phyloP scores from a whole-genome alignment of 1,284 basidiomycete genomes.

The Marasmius oreades region DNA sequence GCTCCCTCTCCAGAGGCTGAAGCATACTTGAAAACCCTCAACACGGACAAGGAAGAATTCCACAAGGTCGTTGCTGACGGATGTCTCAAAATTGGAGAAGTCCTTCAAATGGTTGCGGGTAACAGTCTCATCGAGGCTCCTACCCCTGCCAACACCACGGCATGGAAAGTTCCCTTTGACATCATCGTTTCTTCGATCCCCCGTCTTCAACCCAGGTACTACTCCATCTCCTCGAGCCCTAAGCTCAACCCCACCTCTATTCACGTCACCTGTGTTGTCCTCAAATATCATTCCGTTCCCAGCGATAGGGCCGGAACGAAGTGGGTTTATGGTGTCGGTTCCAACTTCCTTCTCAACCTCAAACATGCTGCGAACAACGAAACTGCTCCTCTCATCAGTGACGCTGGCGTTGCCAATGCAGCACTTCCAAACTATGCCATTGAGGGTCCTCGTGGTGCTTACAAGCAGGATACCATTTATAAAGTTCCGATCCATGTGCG shows the following conservation, averaged over 20 bases:
- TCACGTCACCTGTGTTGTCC: constrained; percentile 93
- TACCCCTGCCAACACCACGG: constrained; percentile 67
- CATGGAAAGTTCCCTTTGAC: constrained; percentile 96
- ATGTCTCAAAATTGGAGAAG: constrained; percentile 87
- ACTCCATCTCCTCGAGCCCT: constrained; percentile 97
- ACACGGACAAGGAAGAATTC: constrained; percentile 87
- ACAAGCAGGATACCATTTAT: constrained; percentile 68
- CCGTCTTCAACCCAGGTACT: constrained; percentile 94
- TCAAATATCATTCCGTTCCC: constrained; percentile 78
- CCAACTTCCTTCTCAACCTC: constrained; percentile 91
- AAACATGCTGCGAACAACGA: constrained; percentile 75
- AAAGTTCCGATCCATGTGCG: constrained; percentile 94
- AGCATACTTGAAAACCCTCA: constrained; percentile 73
- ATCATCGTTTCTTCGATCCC: constrained; percentile 91
- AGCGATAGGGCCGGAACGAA: constrained; percentile 51
- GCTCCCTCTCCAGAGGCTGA: constrained; percentile 82
- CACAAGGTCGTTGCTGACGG: constrained; percentile 71
- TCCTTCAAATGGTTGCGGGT: constrained; percentile 85
- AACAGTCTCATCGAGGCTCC: constrained; percentile 62
- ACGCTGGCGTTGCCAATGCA: constrained; percentile 35
- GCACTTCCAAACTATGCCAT: constrained; percentile 78
- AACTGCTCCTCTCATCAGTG: constrained; percentile 39
- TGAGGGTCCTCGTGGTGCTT: constrained; percentile 84
- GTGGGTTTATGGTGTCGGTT: constrained; percentile 83
- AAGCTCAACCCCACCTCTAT: constrained; percentile 87